These are phyloP conservation scores for Pharus latifolius DNA, from an alignment of 176 grass and related monocot genomes.

Conservation along the genomic window DNA sequence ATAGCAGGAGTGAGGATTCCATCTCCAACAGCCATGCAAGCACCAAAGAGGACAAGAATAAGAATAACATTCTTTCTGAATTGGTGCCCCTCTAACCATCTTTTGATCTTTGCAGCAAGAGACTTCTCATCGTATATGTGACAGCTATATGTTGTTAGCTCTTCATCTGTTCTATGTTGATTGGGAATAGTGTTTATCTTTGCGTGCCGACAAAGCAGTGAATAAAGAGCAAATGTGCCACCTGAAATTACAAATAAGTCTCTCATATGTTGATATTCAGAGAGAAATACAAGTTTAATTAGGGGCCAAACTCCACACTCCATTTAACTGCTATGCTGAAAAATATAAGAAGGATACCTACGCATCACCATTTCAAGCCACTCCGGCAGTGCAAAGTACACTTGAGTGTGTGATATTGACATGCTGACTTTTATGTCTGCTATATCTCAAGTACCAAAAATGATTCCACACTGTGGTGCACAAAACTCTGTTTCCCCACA, in stretches of 20 bases:
- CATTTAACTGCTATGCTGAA: no score
- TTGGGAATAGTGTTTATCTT: slow-evolving; percentile 84
- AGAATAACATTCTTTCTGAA: slow-evolving; percentile 62
- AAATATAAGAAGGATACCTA: neutral
- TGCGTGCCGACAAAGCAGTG: slow-evolving; percentile 67
- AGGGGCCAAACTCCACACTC: no score
- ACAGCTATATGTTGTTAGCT: slow-evolving; percentile 60
- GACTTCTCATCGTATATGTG: slow-evolving; percentile 62
- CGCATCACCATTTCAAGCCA: neutral
- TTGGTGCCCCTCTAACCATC: slow-evolving; percentile 45
- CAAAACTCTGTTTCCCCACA: neutral
- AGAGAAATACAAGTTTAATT: no score
- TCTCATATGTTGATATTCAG: neutral
- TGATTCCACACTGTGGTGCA: neutral
- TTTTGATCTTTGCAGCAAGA: slow-evolving; percentile 67
- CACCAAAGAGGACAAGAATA: slow-evolving; percentile 66
- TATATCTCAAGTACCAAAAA: neutral
- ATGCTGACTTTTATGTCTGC: neutral
- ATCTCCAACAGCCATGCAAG: slow-evolving; percentile 89
- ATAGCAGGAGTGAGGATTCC: slow-evolving; percentile 82
- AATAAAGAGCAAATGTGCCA: slow-evolving; percentile 91
- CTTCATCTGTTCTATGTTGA: slow-evolving; percentile 76
- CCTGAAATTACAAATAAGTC: slow-evolving; percentile 34
- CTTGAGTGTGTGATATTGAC: neutral
- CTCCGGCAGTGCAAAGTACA: neutral